Evolutionary conservation across 208 protist species (phyloP).

Genomic region (Acanthamoeba pearcei): DNA sequence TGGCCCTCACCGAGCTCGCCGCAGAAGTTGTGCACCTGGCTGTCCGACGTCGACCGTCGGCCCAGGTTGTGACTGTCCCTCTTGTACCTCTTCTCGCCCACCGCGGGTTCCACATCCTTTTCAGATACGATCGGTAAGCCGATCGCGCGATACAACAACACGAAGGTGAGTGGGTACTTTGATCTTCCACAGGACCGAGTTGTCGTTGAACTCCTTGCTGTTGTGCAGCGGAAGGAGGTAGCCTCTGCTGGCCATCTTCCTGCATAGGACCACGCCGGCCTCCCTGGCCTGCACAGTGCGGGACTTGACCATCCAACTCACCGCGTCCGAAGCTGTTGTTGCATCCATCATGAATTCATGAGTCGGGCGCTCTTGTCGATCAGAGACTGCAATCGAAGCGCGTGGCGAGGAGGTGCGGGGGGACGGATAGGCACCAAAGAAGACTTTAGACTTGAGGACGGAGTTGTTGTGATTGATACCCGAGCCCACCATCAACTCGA

Average conservation of each 20-base stretch:
- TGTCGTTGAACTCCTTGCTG: conserved; percentile 51
- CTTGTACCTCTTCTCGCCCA: conserved; percentile 5
- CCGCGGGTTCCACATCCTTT: background rate
- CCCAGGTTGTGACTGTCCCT: background rate
- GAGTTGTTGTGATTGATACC: conserved; percentile 1
- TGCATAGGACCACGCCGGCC: conserved; percentile 1
- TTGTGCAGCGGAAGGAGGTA: conserved; percentile 39
- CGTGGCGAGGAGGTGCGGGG: background rate
- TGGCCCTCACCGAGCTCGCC: conserved; percentile 14
- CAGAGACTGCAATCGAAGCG: background rate
- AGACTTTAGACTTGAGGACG: background rate
- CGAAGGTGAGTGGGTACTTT: background rate
- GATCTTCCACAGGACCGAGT: conserved; percentile 57
- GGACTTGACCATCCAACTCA: conserved; percentile 46
- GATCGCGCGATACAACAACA: background rate
- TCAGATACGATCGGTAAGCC: background rate
- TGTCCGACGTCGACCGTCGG: conserved; percentile 12
- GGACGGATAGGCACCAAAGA: conserved; percentile 40
- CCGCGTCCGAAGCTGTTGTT: conserved; percentile 29
- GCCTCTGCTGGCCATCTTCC: conserved; percentile 30
- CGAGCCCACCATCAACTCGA: conserved; percentile 13
- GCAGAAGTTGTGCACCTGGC: conserved; percentile 12
- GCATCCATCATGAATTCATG: background rate
- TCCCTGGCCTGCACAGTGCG: background rate
- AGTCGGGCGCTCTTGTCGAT: background rate